Evolutionary conservation across 2,329 filamentous ascomycete genomes (phyloP), one percentile per base, ranked within the genome.

Genomic region (Arthroderma sp.): DNA sequence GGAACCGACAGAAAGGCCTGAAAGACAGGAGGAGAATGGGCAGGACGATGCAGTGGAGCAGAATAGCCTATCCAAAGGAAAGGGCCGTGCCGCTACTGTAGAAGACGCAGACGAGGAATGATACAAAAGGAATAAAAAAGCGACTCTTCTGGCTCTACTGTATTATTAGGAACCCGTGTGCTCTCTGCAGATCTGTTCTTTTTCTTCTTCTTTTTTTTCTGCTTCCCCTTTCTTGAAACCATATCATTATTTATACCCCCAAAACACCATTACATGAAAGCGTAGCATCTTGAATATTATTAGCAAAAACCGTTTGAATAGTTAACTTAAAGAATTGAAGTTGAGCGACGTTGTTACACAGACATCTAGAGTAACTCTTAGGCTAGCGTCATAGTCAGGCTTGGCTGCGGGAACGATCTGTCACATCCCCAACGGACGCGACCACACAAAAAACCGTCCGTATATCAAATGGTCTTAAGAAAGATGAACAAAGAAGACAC

Each of bases 81-180:
- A 52, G 39, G 38, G 46, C 29, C 47, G 47, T 31, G 50, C 50
- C 15, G 47, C 38, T n/a, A 52, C 47, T n/a, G 49, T 52, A 22
- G 50, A 52, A 36, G 50, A 52, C 44, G 44, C 39, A 36, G 50
- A 49, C 6, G 47, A 50, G 32, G 45, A 44, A 41, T 36, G 38
- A 37, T 11, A 9, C 33, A 40, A 1, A 31, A 6, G 36, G 27
- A 9, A 41, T 10, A 36, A 10, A 4, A 6, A 28, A 27, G 9
- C 29, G 37, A 39, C 3, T 22, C 36, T 39, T n/a, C 29, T 22
- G 22, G 15, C 22, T 39, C 15, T 39, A 9, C n/a, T 11, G 11
- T 27, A 10, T 34, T 34, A 15, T 42, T n/a, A 3, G 6, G 28
- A 5, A 6, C 30, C 27, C 10, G 7, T 10, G 5, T 42, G 40